phyloP scores from a whole-genome alignment of 2,329 filamentous ascomycete genomes.

The Sordariomycetes sp. region DNA sequence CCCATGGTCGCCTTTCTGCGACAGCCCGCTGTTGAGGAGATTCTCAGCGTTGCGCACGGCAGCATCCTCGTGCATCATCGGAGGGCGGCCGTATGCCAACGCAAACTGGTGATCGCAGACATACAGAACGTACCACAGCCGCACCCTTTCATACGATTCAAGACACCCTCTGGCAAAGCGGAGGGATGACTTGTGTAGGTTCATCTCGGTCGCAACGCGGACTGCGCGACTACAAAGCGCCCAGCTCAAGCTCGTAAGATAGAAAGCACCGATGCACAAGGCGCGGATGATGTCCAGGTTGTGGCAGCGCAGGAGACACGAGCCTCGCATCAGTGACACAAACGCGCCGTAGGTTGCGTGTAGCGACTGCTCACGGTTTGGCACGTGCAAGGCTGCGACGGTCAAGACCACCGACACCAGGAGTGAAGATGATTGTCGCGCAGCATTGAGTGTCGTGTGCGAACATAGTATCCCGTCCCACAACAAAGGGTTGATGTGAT shows the following conservation, averaged over 20 bases:
- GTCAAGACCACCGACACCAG: constrained; percentile 11
- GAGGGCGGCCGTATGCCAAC: constrained; percentile 27
- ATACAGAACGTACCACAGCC: constrained; percentile 27
- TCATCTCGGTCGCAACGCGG: constrained; percentile 26
- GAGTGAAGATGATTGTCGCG: constrained; percentile 11
- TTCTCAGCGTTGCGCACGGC: constrained; percentile 23
- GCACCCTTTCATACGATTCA: constrained; percentile 21
- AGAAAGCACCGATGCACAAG: constrained; percentile 26
- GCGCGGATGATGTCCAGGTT: constrained; percentile 26
- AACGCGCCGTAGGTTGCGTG: constrained; percentile 9
- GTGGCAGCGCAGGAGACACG: constrained; percentile 18
- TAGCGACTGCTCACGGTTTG: constrained; percentile 7
- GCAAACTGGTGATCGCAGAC: constrained; percentile 26
- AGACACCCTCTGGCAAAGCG: constrained; percentile 21
- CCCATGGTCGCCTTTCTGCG: constrained; percentile 4
- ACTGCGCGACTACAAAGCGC: constrained; percentile 26
- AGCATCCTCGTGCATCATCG: constrained; percentile 23
- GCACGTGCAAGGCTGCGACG: constrained; percentile 11
- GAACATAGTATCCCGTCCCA: constrained; percentile 11
- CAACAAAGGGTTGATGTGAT: constrained; percentile 10
- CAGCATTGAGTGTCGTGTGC: constrained; percentile 8
- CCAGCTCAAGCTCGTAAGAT: constrained; percentile 27
- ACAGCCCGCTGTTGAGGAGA: constrained; percentile 7
- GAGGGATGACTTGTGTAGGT: constrained; percentile 24
- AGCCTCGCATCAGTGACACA: constrained; percentile 8